Conservation (phyloP, 2,329 filamentous ascomycete genomes). For the Verticillium albo-atrum region DNA sequence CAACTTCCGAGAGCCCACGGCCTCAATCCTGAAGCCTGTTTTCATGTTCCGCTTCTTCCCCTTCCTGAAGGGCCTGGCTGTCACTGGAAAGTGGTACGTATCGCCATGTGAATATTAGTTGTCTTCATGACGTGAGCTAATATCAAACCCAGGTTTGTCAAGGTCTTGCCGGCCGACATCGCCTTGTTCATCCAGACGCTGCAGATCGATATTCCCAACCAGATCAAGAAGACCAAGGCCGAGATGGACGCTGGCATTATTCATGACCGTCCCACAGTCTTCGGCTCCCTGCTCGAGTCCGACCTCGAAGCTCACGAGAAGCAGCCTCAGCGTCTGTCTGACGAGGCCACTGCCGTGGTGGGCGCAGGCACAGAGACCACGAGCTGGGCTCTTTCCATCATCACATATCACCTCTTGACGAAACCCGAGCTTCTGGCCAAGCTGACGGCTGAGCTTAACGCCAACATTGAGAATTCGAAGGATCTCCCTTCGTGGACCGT, state of each 20-base stretch:
- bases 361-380: conserved; percentile 17
- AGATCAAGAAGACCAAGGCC: conserved; percentile 10
- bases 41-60: conserved; percentile 20
- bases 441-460: conserved; percentile 22
- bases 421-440: conserved; percentile 23
- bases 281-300: conserved; percentile 19
- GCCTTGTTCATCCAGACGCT: conserved; percentile 11
- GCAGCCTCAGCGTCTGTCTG: conserved; percentile 5
- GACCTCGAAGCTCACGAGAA: conserved; percentile 14
- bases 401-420: conserved; percentile 28
- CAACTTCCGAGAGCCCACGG: conserved; percentile 21
- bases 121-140: not conserved
- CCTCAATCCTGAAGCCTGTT: conserved; percentile 14
- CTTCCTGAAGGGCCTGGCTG: conserved; percentile 11
- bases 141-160: conserved; percentile 2
- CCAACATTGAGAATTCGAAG: not conserved
- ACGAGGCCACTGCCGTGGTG: conserved; percentile 11
- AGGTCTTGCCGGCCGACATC: conserved; percentile 10
- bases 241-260: conserved; percentile 12
- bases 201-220: conserved; percentile 9
- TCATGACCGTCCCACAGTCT: conserved; percentile 19
- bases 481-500: conserved; percentile 15
- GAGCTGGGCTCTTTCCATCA: conserved; percentile 23
- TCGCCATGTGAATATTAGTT: not conserved
- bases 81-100: conserved; percentile 9